phyloP scores from a whole-genome alignment of 352 stramenopile genomes.

The Thalassiosira delicatula region DNA sequence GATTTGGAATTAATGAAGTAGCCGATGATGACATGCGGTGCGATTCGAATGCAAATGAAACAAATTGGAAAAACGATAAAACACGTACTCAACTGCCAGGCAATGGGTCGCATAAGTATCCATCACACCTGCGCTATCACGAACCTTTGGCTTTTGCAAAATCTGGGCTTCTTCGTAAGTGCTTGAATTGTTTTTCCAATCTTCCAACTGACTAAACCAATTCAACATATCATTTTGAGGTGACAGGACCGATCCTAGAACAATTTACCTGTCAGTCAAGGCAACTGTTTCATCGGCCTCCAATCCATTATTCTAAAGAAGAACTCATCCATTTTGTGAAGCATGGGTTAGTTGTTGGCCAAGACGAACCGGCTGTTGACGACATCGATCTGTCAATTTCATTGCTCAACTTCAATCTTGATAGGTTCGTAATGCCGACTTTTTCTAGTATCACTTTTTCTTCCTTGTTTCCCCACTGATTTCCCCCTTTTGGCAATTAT shows the following conservation, averaged over 20 bases:
- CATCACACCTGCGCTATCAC: constrained; percentile 47
- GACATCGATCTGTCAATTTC: constrained; percentile 66
- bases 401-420: constrained; percentile 62
- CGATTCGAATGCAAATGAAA: neutral
- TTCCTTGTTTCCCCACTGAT: too few species aligned
- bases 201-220: too few species aligned
- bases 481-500: constrained; percentile 1
- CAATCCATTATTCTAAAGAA: constrained; percentile 64
- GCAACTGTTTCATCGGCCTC: constrained; percentile 65
- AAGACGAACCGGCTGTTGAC: constrained; percentile 56
- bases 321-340: constrained; percentile 60
- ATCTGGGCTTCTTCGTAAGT: constrained; percentile 48
- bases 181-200: too few species aligned
- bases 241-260: constrained; percentile 60
- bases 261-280: constrained; percentile 68
- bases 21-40: neutral
- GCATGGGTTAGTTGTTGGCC: constrained; percentile 50
- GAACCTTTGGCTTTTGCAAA: constrained; percentile 61
- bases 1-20: constrained; percentile 39
- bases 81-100: neutral
- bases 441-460: too few species aligned
- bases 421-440: too few species aligned
- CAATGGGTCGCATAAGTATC: constrained; percentile 41
- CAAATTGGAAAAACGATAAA: constrained; percentile 11
- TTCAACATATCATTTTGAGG: too few species aligned